Conservation (phyloP, 352 stramenopile genomes). For the Sclerospora graminicola region DNA sequence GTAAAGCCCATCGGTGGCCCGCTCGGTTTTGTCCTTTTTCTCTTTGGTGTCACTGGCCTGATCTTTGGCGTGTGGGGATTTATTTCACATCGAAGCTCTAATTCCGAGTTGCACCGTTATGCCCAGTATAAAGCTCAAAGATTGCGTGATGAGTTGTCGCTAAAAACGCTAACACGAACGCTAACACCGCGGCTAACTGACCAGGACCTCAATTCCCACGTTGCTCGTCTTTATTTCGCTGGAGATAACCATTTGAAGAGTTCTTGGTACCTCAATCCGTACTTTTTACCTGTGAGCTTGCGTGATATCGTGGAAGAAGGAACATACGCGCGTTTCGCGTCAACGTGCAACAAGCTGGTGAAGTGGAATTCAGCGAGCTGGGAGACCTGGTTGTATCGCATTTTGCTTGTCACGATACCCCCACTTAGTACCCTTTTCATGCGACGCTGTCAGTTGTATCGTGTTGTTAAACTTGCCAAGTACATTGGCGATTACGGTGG, state of each 20-base stretch:
- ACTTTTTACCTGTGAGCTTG: slow-evolving; percentile 40
- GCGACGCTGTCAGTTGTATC: slow-evolving; percentile 47
- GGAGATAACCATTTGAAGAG: slow-evolving; percentile 63
- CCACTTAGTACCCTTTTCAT: slow-evolving; percentile 53
- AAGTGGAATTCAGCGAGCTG: slow-evolving; percentile 44
- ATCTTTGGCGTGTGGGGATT: slow-evolving; percentile 65
- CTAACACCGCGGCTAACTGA: slow-evolving; percentile 66
- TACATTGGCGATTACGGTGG: slow-evolving; percentile 55
- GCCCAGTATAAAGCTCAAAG: slow-evolving; percentile 67
- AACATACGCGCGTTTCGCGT: slow-evolving; percentile 58
- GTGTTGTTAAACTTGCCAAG: slow-evolving; percentile 55
- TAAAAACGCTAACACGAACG: slow-evolving; percentile 58
- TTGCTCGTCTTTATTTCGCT: slow-evolving; percentile 62
- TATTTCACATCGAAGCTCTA: slow-evolving; percentile 50
- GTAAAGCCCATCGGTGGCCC: slow-evolving; percentile 71
- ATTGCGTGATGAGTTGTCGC: slow-evolving; percentile 57
- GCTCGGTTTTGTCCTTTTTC: slow-evolving; percentile 61
- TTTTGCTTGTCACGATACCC: slow-evolving; percentile 35
- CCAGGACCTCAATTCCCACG: slow-evolving; percentile 61
- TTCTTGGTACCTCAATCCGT: slow-evolving; percentile 53
- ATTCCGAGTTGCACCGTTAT: slow-evolving; percentile 37
- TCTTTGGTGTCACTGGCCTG: slow-evolving; percentile 35
- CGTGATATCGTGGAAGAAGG: slow-evolving; percentile 72
- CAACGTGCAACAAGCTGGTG: slow-evolving; percentile 59
- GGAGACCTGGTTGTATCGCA: slow-evolving; percentile 58